Evolutionary conservation across 495 filamentous ascomycete genomes (phyloP).

Genomic region (Hyaloscypha bicolor): DNA sequence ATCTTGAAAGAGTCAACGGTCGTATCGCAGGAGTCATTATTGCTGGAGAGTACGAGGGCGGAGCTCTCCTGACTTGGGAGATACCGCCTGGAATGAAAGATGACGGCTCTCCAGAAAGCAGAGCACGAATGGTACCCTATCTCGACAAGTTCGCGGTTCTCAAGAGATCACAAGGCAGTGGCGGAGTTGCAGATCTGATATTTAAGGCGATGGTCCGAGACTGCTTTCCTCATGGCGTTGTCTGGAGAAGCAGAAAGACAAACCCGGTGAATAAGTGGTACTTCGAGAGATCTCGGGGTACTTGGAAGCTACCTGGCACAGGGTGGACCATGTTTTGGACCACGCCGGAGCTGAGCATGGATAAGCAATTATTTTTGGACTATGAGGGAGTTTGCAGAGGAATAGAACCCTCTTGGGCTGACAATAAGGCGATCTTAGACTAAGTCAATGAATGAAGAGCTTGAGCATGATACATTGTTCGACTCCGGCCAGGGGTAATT

Average conservation of each 20-base stretch:
- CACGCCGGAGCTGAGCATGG: slow-evolving; percentile 57
- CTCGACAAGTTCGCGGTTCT: slow-evolving; percentile 97
- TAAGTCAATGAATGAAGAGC: slow-evolving; percentile 34
- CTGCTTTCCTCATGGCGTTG: slow-evolving; percentile 80
- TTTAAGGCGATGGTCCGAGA: slow-evolving; percentile 93
- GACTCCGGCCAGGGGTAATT: neutral
- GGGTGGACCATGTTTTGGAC: slow-evolving; percentile 99
- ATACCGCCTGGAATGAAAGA: slow-evolving; percentile 60
- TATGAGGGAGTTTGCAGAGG: slow-evolving; percentile 81
- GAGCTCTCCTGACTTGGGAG: slow-evolving; percentile 95
- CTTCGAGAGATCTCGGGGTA: slow-evolving; percentile 84
- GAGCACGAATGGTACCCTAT: slow-evolving; percentile 77
- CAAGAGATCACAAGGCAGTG: slow-evolving; percentile 82
- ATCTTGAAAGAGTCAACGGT: slow-evolving; percentile 73
- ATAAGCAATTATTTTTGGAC: slow-evolving; percentile 64
- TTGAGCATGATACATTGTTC: neutral
- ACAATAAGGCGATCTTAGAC: slow-evolving; percentile 64
- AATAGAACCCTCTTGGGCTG: slow-evolving; percentile 83
- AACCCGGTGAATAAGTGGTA: slow-evolving; percentile 96
- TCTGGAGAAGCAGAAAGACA: slow-evolving; percentile 77
- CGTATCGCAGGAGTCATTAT: slow-evolving; percentile 89
- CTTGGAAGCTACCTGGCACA: slow-evolving; percentile 72
- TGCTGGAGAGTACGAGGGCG: slow-evolving; percentile 95
- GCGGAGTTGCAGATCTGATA: slow-evolving; percentile 91
- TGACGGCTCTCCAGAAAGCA: slow-evolving; percentile 51